phyloP scores from a whole-genome alignment of 2,329 filamentous ascomycete genomes.

The Diaporthe sp. region DNA sequence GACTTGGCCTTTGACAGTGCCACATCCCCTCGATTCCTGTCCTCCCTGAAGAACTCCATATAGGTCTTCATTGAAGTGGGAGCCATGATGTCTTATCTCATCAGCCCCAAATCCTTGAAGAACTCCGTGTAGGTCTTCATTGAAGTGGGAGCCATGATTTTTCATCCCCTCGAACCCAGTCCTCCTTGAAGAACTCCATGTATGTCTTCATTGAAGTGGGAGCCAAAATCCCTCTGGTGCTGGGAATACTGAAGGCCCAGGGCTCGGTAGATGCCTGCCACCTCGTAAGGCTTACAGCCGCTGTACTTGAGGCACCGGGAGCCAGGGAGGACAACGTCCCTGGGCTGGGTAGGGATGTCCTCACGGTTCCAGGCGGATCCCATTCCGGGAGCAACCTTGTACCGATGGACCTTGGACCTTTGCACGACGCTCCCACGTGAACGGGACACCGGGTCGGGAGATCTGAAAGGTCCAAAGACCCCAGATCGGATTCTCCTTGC shows the following conservation, averaged over 20 bases:
- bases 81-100: background rate
- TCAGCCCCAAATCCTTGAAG: background rate
- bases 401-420: background rate
- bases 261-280: background rate
- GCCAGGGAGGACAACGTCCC: rapidly evolving
- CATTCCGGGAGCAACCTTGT: background rate
- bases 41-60: slow-evolving; percentile 22
- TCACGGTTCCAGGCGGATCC: background rate
- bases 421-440: background rate
- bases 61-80: slow-evolving; percentile 38
- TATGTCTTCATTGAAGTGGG: slow-evolving; percentile 38
- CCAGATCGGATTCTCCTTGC: background rate
- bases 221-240: slow-evolving; percentile 30
- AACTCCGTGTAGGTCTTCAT: slow-evolving; percentile 39
- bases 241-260: background rate
- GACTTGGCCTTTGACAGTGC: too few species aligned
- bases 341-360: background rate
- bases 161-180: background rate
- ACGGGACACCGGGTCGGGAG: background rate
- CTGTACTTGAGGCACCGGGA: slow-evolving; percentile 20
- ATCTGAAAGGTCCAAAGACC: background rate
- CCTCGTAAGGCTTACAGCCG: background rate
- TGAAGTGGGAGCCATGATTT: background rate
- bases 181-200: slow-evolving; percentile 21
- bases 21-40: background rate